Percentiles rank a stretch among this genome's conserved stretches.
These are phyloP conservation scores for Saccharomycopsis sp. DNA, from an alignment of 805 yeast species.

Conservation along the genomic window DNA sequence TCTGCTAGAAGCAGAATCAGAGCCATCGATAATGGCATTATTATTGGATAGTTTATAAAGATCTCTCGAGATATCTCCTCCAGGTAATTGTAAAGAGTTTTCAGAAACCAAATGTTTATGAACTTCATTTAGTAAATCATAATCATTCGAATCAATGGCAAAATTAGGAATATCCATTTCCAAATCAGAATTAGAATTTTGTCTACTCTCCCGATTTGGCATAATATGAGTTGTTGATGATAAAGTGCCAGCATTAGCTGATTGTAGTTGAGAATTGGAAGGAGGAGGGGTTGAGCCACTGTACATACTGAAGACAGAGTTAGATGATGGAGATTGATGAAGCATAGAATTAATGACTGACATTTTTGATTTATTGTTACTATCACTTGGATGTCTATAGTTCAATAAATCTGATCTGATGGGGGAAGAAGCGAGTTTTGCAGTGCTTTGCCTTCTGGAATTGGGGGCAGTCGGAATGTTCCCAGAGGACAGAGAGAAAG, in stretches of 20 bases:
- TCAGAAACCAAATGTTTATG: conserved; percentile 20
- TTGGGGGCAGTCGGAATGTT: neutral
- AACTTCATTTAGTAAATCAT: conserved; percentile 16
- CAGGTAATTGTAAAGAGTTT: conserved; percentile 19
- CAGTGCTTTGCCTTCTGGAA: conserved; percentile 11
- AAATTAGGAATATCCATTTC: conserved; percentile 14
- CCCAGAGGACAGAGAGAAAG: neutral
- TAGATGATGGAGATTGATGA: conserved; percentile 14
- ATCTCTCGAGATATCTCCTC: conserved; percentile 30
- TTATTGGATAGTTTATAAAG: conserved; percentile 22
- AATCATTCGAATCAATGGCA: conserved; percentile 13
- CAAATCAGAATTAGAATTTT: neutral
- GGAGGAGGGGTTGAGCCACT: conserved; percentile 1
- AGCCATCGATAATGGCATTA: neutral
- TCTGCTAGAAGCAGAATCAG: conserved; percentile 3
- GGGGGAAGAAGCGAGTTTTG: conserved; percentile 12
- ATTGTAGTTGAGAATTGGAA: neutral
- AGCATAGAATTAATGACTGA: conserved; percentile 11
- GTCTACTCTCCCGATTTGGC: conserved; percentile 2
- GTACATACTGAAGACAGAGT: conserved; percentile 14
- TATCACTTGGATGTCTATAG: neutral
- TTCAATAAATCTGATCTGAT: neutral
- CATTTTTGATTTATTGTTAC: conserved; percentile 8
- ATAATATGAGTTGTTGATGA: conserved; percentile 13
- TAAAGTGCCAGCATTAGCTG: no score